These are phyloP conservation scores for Diophrys appendiculata DNA, from an alignment of 73 alveolate species.

Conservation along the genomic window DNA sequence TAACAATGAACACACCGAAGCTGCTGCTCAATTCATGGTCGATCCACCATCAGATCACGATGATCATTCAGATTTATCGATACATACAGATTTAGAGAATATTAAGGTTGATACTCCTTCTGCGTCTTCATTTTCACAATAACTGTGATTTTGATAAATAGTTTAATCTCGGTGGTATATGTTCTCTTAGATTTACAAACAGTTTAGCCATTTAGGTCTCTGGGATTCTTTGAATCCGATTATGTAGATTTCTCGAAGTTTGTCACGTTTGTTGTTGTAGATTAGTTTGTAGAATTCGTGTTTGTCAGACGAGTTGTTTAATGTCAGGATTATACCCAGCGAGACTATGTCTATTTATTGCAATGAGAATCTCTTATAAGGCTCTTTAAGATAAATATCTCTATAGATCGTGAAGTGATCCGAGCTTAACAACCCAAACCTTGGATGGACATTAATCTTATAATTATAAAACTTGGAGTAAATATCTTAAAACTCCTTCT, in stretches of 20 bases:
- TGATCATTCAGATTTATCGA: too few species aligned
- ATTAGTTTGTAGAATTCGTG: slow-evolving; percentile 10
- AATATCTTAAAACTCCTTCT: neutral
- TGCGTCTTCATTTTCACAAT: too few species aligned
- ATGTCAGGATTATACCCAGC: neutral
- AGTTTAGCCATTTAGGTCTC: neutral
- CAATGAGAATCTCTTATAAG: neutral
- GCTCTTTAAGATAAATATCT: neutral
- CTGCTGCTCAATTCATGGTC: too few species aligned
- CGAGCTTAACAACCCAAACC: neutral
- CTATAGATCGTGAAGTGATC: neutral
- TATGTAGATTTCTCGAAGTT: slow-evolving; percentile 2
- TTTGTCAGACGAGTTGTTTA: neutral
- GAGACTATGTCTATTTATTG: neutral
- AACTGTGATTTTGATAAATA: too few species aligned
- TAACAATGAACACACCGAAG: too few species aligned
- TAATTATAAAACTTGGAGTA: neutral
- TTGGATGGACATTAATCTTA: neutral
- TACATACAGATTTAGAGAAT: too few species aligned
- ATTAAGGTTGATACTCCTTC: too few species aligned
- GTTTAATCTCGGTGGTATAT: neutral
- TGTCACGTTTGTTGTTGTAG: neutral
- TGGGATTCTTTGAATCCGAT: neutral
- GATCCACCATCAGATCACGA: too few species aligned
- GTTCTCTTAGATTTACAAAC: neutral